phyloP scores from a whole-genome alignment of 805 yeast genomes.

The Cephaloascus albidus region DNA sequence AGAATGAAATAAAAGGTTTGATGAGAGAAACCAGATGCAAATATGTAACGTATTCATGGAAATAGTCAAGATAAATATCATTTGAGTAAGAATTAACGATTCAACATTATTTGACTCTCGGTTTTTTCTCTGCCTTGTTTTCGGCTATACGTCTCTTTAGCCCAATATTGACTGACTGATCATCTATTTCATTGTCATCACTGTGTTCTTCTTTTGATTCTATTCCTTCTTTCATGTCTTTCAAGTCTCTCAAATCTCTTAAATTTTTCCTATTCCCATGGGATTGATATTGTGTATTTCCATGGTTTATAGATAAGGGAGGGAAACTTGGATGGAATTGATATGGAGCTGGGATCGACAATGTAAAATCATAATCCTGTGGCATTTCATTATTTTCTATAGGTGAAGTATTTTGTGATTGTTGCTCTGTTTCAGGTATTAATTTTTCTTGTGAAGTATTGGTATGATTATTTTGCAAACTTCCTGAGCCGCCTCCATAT shows the following conservation, averaged over 20 bases:
- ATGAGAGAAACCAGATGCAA: background rate
- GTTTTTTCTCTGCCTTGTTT: constrained; percentile 4
- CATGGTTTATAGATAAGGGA: constrained; percentile 27
- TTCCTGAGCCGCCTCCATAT: constrained; percentile 1
- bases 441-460: background rate
- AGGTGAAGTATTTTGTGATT: background rate
- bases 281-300: constrained; percentile 10
- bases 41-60: too few relatives aligned
- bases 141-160: constrained; percentile 3
- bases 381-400: constrained; percentile 9
- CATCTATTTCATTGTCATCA: constrained; percentile 3
- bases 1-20: background rate
- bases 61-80: too few relatives aligned
- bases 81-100: too few relatives aligned
- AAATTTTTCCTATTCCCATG: background rate
- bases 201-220: constrained; percentile 1
- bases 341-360: constrained; percentile 14
- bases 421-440: background rate
- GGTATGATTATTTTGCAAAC: background rate
- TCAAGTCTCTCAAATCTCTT: background rate
- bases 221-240: constrained; percentile 1
- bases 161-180: constrained; percentile 2
- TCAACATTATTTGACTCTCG: background rate
- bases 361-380: constrained; percentile 19
- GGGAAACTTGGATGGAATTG: constrained; percentile 25